Evolutionary conservation across 345 rosid species (phyloP).

Genomic region (Lenwebbia sp.): DNA sequence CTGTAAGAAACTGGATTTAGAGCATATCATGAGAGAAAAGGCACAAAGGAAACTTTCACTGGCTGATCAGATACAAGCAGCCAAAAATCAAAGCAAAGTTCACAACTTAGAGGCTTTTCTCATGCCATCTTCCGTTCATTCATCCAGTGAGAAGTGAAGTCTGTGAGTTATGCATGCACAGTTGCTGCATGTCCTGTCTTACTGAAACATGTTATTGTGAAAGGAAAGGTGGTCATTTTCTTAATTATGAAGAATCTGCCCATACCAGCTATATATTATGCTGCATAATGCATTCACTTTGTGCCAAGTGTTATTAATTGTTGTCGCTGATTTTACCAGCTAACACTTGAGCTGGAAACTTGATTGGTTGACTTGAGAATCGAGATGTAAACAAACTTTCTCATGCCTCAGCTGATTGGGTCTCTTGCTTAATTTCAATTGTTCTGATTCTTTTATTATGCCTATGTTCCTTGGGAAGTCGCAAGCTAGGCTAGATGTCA

Average conservation of each 20-base stretch:
- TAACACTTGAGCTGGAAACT: not conserved
- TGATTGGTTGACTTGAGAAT: not conserved
- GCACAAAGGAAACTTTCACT: slow-evolving; percentile 41
- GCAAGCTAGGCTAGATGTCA: not conserved
- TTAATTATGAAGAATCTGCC: not conserved
- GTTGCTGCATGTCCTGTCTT: not conserved
- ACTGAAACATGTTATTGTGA: not conserved
- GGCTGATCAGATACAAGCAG: slow-evolving; percentile 78
- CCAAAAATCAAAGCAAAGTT: slow-evolving; percentile 37
- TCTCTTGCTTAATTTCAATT: not conserved
- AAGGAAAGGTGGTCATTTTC: not conserved
- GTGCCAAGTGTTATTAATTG: not conserved
- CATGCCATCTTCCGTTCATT: slow-evolving; percentile 3
- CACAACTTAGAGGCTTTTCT: slow-evolving; percentile 6
- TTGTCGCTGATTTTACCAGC: not conserved
- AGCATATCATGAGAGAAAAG: slow-evolving; percentile 43
- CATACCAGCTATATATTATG: not conserved
- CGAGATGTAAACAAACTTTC: not conserved
- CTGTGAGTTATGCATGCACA: not conserved
- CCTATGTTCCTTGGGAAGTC: not conserved
- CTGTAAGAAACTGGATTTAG: slow-evolving; percentile 54
- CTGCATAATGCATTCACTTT: not conserved
- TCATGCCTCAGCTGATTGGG: not conserved
- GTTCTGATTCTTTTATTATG: not conserved
- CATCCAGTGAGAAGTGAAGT: not conserved